These are phyloP conservation scores for Ophiostoma triangulosporum DNA, from an alignment of 2,329 filamentous ascomycete species.

Conservation along the genomic window DNA sequence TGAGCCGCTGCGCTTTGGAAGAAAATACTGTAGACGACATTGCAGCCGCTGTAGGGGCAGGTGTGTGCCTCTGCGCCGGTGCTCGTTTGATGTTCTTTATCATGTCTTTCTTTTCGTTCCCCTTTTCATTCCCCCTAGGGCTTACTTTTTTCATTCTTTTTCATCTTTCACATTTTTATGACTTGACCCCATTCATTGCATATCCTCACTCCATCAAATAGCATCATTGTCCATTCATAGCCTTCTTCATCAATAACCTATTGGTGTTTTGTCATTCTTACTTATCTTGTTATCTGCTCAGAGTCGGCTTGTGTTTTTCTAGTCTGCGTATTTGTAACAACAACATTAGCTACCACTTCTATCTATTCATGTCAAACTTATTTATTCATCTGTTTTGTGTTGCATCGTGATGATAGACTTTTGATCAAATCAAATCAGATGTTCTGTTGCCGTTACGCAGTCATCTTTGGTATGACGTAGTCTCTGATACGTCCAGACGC, in stretches of 20 bases:
- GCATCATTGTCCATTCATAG: not conserved
- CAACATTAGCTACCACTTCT: too few relatives aligned
- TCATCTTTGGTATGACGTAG: not conserved
- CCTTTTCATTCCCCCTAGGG: not conserved
- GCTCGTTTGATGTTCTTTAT: not conserved
- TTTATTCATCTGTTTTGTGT: too few relatives aligned
- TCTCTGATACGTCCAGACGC: not conserved
- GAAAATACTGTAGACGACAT: not conserved
- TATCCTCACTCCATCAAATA: not conserved
- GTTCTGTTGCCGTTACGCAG: too few relatives aligned
- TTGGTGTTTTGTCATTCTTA: too few relatives aligned
- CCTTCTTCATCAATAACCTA: not conserved
- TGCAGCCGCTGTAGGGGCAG: not conserved
- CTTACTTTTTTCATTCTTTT: not conserved
- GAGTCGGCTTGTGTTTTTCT: too few relatives aligned
- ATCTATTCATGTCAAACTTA: too few relatives aligned
- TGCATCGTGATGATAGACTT: too few relatives aligned
- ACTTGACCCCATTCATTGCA: not conserved
- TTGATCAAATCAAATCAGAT: too few relatives aligned
- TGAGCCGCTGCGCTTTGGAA: not conserved
- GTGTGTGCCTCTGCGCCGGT: not conserved
- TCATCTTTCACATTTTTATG: not conserved
- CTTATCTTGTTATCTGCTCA: too few relatives aligned
- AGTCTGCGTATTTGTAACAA: too few relatives aligned
- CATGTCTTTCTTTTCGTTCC: not conserved